Base-by-base conservation (phyloP, 2,329 filamentous ascomycete genomes). In the Epichloe gansuensis region DNA sequence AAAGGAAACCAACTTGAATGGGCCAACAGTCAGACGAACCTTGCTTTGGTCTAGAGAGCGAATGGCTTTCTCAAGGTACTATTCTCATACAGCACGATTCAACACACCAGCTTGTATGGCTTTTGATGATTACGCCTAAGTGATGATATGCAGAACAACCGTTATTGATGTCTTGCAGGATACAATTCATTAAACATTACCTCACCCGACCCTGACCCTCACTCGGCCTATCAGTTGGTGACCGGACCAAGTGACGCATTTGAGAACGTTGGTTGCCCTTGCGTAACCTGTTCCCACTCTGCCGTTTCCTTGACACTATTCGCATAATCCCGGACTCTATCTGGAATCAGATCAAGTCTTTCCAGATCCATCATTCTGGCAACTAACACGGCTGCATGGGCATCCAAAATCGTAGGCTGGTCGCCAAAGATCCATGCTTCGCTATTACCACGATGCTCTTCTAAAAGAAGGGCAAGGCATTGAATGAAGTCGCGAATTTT, bases 381-480 rank as follows among this genome's bases (percentile, higher is more conserved):
- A 5, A 57, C 47, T 27, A 64, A 47, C 2, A 56, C 54, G 35
- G 58, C 53, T 12, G 57, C 60, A 43, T 64, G 59, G 15, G 60
- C 63, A 42, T 66, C 63, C 27, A 63, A 43, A n/a, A 66, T 61
- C 1, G 62, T 64, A 8, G 62, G 63, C 35, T 54, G 53, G 8
- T 54, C 54, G 11, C 61, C 62, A 42, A 65, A 63, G 27, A 65
- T 59, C 60, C 62, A 66, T 7, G 49, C 50, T 27, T 53, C 56
- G 12, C 50, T 55, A 6, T 27, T 51, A 4, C 49, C 48, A n/a
- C 47, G 47, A 25, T 56, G 40, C 43, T 57, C 41, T n/a, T 44
- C 47, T 7, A 61, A 51, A 5, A 60, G 31, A 3, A 48, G 50
- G 5, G 56, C 55, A 12, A 65, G 39, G 3, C 58, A 55, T 21